These are phyloP conservation scores for Flaveria linearis DNA, from an alignment of 129 eudicot species.

Conservation along the genomic window DNA sequence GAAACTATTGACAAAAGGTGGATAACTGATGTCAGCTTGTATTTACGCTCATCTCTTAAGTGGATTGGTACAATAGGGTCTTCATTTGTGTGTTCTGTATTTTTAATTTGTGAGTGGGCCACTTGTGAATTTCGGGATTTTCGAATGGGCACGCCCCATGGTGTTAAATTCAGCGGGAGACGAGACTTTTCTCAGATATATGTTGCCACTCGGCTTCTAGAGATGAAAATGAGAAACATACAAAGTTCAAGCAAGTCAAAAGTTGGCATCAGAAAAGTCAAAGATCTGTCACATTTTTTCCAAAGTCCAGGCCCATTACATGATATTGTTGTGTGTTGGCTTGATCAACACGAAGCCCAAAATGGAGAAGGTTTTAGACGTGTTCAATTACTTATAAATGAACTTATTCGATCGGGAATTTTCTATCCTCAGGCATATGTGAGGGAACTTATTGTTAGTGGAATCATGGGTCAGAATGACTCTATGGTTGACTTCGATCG, in stretches of 20 bases:
- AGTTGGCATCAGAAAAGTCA: slow-evolving; percentile 32
- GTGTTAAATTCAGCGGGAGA: slow-evolving; percentile 74
- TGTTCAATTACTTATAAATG: slow-evolving; percentile 69
- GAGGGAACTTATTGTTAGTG: slow-evolving; percentile 89
- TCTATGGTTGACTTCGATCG: slow-evolving; percentile 51
- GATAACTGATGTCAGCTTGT: slow-evolving; percentile 71
- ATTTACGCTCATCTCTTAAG: slow-evolving; percentile 63
- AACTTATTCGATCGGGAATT: slow-evolving; percentile 68
- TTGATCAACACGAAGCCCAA: slow-evolving; percentile 87
- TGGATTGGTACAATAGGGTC: slow-evolving; percentile 51
- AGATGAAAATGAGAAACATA: slow-evolving; percentile 52
- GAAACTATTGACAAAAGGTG: slow-evolving; percentile 60
- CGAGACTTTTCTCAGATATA: slow-evolving; percentile 74
- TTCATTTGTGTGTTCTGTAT: slow-evolving; percentile 65
- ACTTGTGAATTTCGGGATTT: slow-evolving; percentile 90
- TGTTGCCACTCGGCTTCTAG: slow-evolving; percentile 72
- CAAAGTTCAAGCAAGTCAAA: slow-evolving; percentile 37
- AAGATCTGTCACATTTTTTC: slow-evolving; percentile 49
- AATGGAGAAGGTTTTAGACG: slow-evolving; percentile 79
- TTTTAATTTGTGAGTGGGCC: slow-evolving; percentile 94
- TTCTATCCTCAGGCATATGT: slow-evolving; percentile 85
- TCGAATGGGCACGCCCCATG: slow-evolving; percentile 50
- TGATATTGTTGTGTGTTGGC: slow-evolving; percentile 91
- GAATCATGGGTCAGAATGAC: slow-evolving; percentile 67
- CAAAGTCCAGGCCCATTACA: slow-evolving; percentile 91